Conservation (phyloP, 2,329 filamentous ascomycete species). For the Drechmeria coniospora region DNA sequence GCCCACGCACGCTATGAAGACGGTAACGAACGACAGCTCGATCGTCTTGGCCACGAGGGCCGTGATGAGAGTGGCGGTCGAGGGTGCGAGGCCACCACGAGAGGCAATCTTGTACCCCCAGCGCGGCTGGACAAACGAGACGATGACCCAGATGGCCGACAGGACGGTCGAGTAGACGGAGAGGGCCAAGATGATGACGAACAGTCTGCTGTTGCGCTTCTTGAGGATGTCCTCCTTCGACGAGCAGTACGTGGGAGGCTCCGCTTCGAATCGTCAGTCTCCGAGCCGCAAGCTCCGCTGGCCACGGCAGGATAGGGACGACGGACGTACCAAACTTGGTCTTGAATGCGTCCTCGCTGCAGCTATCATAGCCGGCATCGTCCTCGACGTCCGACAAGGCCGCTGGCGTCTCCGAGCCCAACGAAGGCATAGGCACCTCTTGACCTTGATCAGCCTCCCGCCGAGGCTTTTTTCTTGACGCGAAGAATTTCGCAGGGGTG, state of each 20-base stretch:
- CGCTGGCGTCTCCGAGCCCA: neutral
- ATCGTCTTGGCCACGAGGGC: slow-evolving; percentile 60
- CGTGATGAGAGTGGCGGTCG: slow-evolving; percentile 52
- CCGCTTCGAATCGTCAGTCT: slow-evolving; percentile 3
- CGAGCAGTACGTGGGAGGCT: slow-evolving; percentile 18
- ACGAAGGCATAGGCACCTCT: no score
- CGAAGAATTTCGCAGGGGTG: no score
- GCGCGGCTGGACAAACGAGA: slow-evolving; percentile 45
- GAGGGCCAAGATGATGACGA: slow-evolving; percentile 26
- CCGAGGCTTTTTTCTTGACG: no score
- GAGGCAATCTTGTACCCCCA: slow-evolving; percentile 44
- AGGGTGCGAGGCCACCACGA: slow-evolving; percentile 37
- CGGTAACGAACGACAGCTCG: slow-evolving; percentile 63
- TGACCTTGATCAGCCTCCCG: no score
- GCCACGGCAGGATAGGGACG: neutral
- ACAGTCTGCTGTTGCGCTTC: slow-evolving; percentile 29
- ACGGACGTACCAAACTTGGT: slow-evolving; percentile 15
- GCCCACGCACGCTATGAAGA: slow-evolving; percentile 59
- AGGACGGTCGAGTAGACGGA: slow-evolving; percentile 49
- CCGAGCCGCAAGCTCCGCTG: neutral
- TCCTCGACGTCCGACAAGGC: neutral
- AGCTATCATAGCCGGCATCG: neutral
- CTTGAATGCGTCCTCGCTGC: slow-evolving; percentile 14
- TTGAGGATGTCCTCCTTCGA: slow-evolving; percentile 17
- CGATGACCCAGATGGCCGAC: slow-evolving; percentile 49